Percentiles rank a stretch among this genome's conserved stretches.
Conservation (phyloP, 345 rosid species). For the Capsella bursapastoris region DNA sequence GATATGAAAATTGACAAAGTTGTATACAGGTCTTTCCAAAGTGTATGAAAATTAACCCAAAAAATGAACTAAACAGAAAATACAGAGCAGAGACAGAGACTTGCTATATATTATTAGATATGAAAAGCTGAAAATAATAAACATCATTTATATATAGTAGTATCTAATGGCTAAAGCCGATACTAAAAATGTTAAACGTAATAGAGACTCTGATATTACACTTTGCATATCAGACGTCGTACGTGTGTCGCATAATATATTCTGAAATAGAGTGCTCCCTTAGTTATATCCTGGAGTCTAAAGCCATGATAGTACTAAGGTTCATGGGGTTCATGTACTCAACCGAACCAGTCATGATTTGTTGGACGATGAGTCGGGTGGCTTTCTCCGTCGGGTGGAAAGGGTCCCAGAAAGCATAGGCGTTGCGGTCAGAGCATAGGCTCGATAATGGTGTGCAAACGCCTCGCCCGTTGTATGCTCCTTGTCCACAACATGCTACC, state of each 20-base stretch:
- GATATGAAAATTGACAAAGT: not conserved
- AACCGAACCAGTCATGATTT: conserved; percentile 52
- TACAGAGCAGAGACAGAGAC: not conserved
- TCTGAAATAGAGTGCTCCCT: not conserved
- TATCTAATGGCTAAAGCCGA: not conserved
- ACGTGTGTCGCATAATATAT: not conserved
- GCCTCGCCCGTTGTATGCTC: conserved; percentile 71
- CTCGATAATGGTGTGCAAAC: conserved; percentile 61
- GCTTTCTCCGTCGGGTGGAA: conserved; percentile 86
- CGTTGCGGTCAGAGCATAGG: conserved; percentile 66
- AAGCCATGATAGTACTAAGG: conserved; percentile 60
- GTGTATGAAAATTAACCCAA: not conserved
- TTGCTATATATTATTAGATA: not conserved
- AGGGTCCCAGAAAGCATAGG: conserved; percentile 68
- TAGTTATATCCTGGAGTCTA: conserved; percentile 47
- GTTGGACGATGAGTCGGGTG: conserved; percentile 55
- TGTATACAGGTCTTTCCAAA: not conserved
- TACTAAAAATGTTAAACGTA: not conserved
- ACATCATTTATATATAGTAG: not conserved
- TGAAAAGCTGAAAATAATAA: not conserved
- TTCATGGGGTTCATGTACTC: conserved; percentile 77
- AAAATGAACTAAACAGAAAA: not conserved
- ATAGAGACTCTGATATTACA: conserved; percentile 9
- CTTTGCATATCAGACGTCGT: conserved; percentile 1
- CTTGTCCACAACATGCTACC: conserved; percentile 77